Conservation (phyloP, 2,329 filamentous ascomycete species). For the Catunica adiposa region DNA sequence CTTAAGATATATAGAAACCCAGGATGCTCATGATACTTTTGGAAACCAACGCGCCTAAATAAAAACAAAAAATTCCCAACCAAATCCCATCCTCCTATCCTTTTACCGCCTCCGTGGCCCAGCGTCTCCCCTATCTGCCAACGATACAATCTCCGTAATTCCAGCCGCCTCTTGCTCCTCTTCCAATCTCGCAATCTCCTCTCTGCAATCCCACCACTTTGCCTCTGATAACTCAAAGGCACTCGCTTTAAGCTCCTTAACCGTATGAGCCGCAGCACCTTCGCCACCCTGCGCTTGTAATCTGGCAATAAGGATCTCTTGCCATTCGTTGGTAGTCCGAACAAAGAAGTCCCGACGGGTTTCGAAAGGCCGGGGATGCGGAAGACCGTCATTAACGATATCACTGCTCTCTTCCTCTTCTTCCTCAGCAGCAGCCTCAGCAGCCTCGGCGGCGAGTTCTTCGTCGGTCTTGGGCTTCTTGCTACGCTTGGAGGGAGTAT, state of each 20-base stretch:
- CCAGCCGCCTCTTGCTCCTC: conserved; percentile 93
- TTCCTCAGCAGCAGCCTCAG: conserved; percentile 25
- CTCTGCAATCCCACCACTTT: conserved; percentile 97
- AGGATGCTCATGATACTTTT: neutral
- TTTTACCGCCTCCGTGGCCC: conserved; percentile 20
- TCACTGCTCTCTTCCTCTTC: conserved; percentile 32
- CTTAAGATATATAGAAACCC: neutral
- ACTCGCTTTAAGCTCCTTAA: conserved; percentile 85
- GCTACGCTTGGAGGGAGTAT: conserved; percentile 39
- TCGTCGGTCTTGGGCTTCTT: conserved; percentile 31
- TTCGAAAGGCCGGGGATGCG: conserved; percentile 73
- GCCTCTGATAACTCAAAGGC: conserved; percentile 85
- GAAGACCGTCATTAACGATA: conserved; percentile 52
- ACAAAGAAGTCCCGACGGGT: conserved; percentile 81
- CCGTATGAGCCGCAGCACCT: conserved; percentile 43
- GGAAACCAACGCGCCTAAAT: neutral
- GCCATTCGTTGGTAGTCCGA: conserved; percentile 78
- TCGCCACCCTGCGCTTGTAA: conserved; percentile 51
- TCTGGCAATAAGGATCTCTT: conserved; percentile 64
- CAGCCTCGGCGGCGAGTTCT: conserved; percentile 23
- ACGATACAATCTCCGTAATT: conserved; percentile 82
- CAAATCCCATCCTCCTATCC: neutral
- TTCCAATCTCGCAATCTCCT: conserved; percentile 80
- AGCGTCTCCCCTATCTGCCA: conserved; percentile 54
- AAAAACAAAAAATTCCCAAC: neutral